phyloP scores from a whole-genome alignment of 2,329 filamentous ascomycete species.

The Fusarium sp. region DNA sequence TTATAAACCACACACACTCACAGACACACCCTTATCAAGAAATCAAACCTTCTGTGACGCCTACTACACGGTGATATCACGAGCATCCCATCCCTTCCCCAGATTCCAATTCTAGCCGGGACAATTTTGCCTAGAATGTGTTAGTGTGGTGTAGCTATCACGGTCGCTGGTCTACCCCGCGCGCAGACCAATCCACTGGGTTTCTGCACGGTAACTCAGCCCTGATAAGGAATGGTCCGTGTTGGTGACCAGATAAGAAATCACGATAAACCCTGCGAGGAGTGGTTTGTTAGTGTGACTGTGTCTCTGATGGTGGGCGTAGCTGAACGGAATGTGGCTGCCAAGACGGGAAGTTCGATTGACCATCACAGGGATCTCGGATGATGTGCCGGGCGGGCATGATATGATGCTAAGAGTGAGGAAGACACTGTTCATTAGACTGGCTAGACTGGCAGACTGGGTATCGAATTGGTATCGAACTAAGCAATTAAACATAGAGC shows the following conservation, averaged over 20 bases:
- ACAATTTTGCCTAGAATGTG: constrained; percentile 27
- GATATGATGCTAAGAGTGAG: not conserved
- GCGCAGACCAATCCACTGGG: constrained; percentile 7
- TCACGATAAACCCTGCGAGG: not conserved
- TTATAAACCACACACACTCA: constrained; percentile 20
- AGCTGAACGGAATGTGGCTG: not conserved
- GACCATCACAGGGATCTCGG: not conserved
- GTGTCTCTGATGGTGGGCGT: not conserved
- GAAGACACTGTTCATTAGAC: too few relatives aligned
- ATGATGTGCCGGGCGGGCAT: not conserved
- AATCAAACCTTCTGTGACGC: constrained; percentile 7
- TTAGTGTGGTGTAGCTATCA: constrained; percentile 12
- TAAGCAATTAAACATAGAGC: not conserved
- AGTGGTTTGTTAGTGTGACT: not conserved
- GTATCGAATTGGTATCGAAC: not conserved
- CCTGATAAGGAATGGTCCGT: constrained; percentile 24
- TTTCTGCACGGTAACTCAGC: constrained; percentile 22
- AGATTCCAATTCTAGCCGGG: constrained; percentile 21
- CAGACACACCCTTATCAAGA: not conserved
- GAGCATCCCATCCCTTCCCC: constrained; percentile 13
- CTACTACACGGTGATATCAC: constrained; percentile 15
- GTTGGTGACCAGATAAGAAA: constrained; percentile 14
- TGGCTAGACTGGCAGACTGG: not conserved
- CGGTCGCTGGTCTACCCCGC: constrained; percentile 8
- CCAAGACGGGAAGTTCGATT: constrained; percentile 3